Evolutionary conservation across 345 rosid species (phyloP).

Genomic region (Theobroma cacao): DNA sequence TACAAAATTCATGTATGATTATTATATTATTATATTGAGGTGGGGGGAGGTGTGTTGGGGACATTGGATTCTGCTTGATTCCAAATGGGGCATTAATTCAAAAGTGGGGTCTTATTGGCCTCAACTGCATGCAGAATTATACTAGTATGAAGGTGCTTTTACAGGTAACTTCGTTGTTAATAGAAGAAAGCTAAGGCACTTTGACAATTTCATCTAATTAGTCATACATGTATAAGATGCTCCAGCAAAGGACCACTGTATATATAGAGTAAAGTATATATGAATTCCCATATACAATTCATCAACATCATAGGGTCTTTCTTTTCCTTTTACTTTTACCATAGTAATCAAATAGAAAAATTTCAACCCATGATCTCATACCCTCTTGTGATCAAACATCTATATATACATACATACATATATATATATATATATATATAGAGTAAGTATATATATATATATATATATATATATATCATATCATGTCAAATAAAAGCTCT

Average conservation of each 20-base stretch:
- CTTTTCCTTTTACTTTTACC: background rate
- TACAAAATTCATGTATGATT: background rate
- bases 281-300: background rate
- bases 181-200: background rate
- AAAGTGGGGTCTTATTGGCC: conserved; percentile 22
- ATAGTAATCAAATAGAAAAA: background rate
- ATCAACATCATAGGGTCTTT: background rate
- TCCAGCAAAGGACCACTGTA: too few relatives aligned
- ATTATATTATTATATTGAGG: background rate
- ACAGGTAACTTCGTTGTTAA: background rate
- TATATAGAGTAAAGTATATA: too few relatives aligned
- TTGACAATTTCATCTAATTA: background rate
- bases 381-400: background rate
- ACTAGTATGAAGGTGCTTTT: background rate
- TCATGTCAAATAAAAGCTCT: too few relatives aligned
- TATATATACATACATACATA: too few relatives aligned
- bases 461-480: too few relatives aligned
- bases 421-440: too few relatives aligned
- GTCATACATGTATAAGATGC: background rate
- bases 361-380: background rate
- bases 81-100: conserved; percentile 19
- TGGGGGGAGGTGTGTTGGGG: background rate
- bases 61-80: conserved; percentile 33
- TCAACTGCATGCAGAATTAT: background rate
- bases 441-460: too few relatives aligned